Conservation (phyloP, 106 monocot species). For the Phalaenopsis equestris region DNA sequence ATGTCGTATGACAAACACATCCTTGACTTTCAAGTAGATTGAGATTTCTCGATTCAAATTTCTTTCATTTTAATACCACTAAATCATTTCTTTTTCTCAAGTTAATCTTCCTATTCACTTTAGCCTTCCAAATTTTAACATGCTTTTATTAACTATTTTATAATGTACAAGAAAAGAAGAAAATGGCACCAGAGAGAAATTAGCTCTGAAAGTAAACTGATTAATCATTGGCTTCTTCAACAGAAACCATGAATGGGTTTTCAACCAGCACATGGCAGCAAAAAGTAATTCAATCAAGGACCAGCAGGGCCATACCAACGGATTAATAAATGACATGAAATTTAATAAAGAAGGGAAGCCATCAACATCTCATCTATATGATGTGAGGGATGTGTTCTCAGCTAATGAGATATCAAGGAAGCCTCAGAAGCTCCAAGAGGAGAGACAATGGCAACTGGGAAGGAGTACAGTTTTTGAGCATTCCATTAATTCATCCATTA, state of each 20-base stretch:
- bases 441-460: conserved; percentile 5
- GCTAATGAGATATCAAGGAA: conserved; percentile 2
- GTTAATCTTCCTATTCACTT: no score
- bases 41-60: no score
- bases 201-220: neutral
- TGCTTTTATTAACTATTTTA: no score
- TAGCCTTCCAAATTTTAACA: no score
- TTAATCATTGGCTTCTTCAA: neutral
- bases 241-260: conserved; percentile 46
- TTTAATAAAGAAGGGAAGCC: conserved; percentile 40
- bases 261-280: conserved; percentile 29
- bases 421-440: neutral
- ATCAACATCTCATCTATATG: conserved; percentile 32
- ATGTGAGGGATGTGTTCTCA: conserved; percentile 35
- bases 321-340: conserved; percentile 48
- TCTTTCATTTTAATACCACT: no score
- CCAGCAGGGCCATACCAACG: conserved; percentile 16
- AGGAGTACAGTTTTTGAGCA: no score
- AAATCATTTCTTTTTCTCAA: no score
- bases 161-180: no score
- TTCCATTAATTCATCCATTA: neutral
- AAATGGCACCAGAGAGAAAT: no score
- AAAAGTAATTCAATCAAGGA: conserved; percentile 11
- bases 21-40: no score
- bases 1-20: no score